phyloP scores from a whole-genome alignment of 2,329 filamentous ascomycete genomes.

The Epichloe hybrida region DNA sequence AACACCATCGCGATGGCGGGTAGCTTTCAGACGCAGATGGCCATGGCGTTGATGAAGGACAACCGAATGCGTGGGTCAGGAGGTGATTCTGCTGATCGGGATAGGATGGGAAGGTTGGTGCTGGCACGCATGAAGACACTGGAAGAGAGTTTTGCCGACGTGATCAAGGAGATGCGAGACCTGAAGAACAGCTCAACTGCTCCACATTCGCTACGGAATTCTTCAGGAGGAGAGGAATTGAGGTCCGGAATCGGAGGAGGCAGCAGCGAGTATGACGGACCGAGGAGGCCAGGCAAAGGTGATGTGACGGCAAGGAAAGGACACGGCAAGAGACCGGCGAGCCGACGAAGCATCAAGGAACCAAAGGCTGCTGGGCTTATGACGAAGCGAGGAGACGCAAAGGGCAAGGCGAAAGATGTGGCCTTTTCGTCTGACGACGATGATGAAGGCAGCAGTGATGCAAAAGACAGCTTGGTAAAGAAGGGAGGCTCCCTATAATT shows the following conservation, averaged over 20 bases:
- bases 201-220: slow-evolving; percentile 37
- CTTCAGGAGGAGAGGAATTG: slow-evolving; percentile 31
- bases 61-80: slow-evolving; percentile 35
- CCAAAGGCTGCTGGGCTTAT: slow-evolving; percentile 17
- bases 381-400: slow-evolving; percentile 18
- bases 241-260: slow-evolving; percentile 21
- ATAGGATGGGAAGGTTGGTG: slow-evolving; percentile 68
- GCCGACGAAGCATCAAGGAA: slow-evolving; percentile 30
- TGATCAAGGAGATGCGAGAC: slow-evolving; percentile 67
- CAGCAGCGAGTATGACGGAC: slow-evolving; percentile 19
- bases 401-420: slow-evolving; percentile 36
- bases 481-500: slow-evolving; percentile 26
- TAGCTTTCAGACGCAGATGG: slow-evolving; percentile 73
- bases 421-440: slow-evolving; percentile 24
- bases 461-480: slow-evolving; percentile 16
- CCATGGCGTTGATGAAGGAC: slow-evolving; percentile 50
- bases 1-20: slow-evolving; percentile 52
- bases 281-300: slow-evolving; percentile 15
- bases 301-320: slow-evolving; percentile 15
- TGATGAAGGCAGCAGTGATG: slow-evolving; percentile 20
- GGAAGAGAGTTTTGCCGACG: slow-evolving; percentile 79
- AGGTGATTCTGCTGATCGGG: slow-evolving; percentile 32
- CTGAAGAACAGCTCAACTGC: slow-evolving; percentile 35
- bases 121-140: slow-evolving; percentile 84
- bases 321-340: slow-evolving; percentile 20